A percentile compares a stretch with the other conserved stretches of the same genome.
phyloP scores from a whole-genome alignment of 257 asterid genomes.

The Capsicum pubescens region DNA sequence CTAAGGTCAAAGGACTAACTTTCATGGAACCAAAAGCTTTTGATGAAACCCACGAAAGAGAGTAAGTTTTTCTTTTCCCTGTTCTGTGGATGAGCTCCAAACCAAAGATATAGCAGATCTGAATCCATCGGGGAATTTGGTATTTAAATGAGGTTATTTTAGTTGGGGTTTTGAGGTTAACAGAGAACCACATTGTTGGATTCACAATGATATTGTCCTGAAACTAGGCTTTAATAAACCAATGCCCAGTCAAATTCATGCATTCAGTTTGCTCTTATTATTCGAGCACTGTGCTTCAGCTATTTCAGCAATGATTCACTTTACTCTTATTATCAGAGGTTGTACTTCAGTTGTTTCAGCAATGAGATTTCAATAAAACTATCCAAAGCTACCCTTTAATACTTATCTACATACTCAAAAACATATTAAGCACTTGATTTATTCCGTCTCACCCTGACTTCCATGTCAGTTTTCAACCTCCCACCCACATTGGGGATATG shows the following conservation, averaged over 20 bases:
- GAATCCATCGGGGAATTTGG: not conserved
- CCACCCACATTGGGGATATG: too few species aligned
- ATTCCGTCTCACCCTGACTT: not conserved
- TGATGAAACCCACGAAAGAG: not conserved
- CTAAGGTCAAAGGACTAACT: slow-evolving; percentile 8
- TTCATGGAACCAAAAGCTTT: not conserved
- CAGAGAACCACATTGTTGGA: not conserved
- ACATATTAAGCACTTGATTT: not conserved
- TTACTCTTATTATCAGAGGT: not conserved
- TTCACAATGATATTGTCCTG: not conserved
- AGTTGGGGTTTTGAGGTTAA: not conserved
- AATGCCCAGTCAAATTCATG: not conserved
- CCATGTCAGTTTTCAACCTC: not conserved
- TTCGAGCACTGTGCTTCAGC: not conserved
- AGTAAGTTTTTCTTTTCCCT: not conserved
- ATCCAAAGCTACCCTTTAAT: not conserved
- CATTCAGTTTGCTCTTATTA: not conserved
- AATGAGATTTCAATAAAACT: not conserved
- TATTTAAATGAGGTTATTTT: not conserved
- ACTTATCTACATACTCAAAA: not conserved
- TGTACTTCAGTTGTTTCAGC: not conserved
- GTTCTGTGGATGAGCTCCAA: slow-evolving; percentile 11
- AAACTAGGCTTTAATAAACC: not conserved
- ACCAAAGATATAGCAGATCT: not conserved
- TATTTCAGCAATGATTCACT: not conserved